These are phyloP conservation scores for Cucumis melo DNA, from an alignment of 306 rosid genomes.

Conservation along the genomic window DNA sequence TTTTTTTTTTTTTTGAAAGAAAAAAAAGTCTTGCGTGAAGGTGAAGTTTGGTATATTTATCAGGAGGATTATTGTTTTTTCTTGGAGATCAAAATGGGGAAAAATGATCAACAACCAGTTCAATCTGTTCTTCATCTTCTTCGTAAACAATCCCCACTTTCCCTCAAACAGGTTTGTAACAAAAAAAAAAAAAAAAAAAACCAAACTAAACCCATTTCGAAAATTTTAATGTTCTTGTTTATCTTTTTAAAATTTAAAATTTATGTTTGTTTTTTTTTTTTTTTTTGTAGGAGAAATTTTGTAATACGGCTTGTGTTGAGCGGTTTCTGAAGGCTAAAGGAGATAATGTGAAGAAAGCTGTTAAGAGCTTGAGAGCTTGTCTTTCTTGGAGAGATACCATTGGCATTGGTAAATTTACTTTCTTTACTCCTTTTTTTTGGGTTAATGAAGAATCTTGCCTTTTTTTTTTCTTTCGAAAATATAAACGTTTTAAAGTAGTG, in stretches of 20 bases:
- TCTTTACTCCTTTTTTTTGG: background rate
- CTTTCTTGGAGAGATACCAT: constrained; percentile 90
- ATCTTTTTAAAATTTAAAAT: too few species aligned
- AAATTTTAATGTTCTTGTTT: background rate
- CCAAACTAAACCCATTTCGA: background rate
- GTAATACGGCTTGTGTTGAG: constrained; percentile 64
- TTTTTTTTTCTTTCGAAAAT: constrained; percentile 26
- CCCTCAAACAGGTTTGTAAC: constrained; percentile 56
- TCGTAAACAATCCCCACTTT: constrained; percentile 66
- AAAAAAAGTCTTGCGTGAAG: constrained; percentile 57
- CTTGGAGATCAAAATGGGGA: constrained; percentile 53
- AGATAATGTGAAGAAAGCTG: constrained; percentile 78
- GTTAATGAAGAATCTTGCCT: constrained; percentile 52
- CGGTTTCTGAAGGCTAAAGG: constrained; percentile 80
- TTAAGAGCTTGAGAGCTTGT: constrained; percentile 74
- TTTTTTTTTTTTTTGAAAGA: background rate
- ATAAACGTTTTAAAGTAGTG: constrained; percentile 27
- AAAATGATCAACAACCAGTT: constrained; percentile 45
- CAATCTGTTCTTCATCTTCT: constrained; percentile 72
- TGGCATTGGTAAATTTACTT: constrained; percentile 44
- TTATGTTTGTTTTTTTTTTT: background rate
- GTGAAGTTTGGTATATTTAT: constrained; percentile 53
- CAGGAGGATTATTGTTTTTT: constrained; percentile 13
- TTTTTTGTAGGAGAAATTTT: constrained; percentile 66
- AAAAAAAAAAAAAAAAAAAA: background rate